phyloP scores from a whole-genome alignment of 2,329 filamentous ascomycete species.

The Sporothrix curviconia region DNA sequence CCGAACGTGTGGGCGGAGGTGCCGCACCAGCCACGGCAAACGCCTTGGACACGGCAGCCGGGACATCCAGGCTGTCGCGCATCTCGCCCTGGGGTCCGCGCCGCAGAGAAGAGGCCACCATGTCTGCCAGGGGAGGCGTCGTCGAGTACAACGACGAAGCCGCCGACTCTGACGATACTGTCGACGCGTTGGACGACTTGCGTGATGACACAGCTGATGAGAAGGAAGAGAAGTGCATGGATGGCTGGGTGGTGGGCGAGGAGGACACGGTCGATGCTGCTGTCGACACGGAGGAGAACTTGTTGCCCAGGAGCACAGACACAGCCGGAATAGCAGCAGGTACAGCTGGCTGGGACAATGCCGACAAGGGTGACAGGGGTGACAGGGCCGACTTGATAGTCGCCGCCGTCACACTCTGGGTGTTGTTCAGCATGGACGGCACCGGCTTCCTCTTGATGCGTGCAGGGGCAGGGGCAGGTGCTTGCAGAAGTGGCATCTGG shows the following conservation, averaged over 20 bases:
- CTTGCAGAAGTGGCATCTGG: no score
- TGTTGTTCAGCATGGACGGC: neutral
- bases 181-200: conserved; percentile 3
- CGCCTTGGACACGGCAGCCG: neutral
- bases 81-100: neutral
- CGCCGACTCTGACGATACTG: neutral
- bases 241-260: neutral
- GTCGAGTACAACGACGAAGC: neutral
- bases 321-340: no score
- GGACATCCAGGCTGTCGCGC: neutral
- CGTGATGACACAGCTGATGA: neutral
- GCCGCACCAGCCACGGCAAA: neutral
- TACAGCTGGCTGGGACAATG: neutral
- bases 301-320: no score
- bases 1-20: neutral
- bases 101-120: neutral
- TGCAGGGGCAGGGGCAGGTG: neutral
- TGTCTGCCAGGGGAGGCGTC: neutral
- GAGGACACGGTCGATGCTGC: neutral
- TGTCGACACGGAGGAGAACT: neutral
- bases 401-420: no score
- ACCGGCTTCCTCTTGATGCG: conserved; percentile 11
- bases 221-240: neutral
- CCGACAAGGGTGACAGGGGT: neutral
- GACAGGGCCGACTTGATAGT: no score